Percentiles rank a stretch among this genome's conserved stretches.
Conservation (phyloP, 164 flowering plant species). For the Aristolochia californica region DNA sequence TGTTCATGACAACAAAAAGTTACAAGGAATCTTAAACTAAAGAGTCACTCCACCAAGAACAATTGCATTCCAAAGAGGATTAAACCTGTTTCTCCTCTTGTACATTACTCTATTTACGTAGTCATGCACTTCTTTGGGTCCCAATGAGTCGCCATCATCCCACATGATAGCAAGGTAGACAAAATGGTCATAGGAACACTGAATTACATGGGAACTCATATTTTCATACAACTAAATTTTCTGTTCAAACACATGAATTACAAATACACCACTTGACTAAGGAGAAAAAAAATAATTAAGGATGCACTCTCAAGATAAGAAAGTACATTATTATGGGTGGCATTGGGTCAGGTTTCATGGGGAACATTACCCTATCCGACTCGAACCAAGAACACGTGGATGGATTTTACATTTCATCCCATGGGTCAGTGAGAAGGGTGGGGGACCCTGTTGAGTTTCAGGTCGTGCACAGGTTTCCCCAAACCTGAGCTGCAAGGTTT, state of each 20-base stretch:
- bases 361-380: too few relatives aligned
- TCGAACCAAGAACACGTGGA: too few relatives aligned
- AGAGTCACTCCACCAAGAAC: constrained; percentile 77
- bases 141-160: constrained; percentile 95
- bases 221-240: background rate
- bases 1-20: background rate
- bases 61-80: constrained; percentile 92
- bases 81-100: constrained; percentile 29
- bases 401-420: too few relatives aligned
- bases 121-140: constrained; percentile 89
- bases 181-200: background rate
- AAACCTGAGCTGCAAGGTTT: too few relatives aligned
- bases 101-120: constrained; percentile 50
- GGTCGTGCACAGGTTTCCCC: too few relatives aligned
- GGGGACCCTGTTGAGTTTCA: too few relatives aligned
- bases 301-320: too few relatives aligned
- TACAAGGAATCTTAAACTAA: background rate
- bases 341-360: too few relatives aligned
- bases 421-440: too few relatives aligned
- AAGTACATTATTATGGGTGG: too few relatives aligned
- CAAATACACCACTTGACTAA: background rate
- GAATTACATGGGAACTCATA: background rate
- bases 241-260: background rate
- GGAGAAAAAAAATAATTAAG: too few relatives aligned
- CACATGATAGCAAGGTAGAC: constrained; percentile 40